Evolutionary conservation across 164 flowering plant genomes (phyloP).

Genomic region (Saururus chinensis): DNA sequence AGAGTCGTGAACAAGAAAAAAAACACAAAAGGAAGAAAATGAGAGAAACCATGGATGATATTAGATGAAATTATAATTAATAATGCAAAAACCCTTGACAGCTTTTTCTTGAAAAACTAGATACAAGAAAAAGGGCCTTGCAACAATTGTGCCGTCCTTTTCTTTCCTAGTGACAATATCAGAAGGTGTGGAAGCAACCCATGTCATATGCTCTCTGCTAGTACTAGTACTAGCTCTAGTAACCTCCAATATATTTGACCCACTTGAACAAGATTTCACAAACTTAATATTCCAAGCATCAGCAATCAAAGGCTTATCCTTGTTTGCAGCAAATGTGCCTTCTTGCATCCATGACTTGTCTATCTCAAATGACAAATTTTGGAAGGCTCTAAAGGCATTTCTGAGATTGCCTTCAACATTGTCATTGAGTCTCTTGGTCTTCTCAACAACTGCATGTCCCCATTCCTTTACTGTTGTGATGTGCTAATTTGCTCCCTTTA

Average conservation of each 20-base stretch:
- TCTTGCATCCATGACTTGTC: slow-evolving; percentile 35
- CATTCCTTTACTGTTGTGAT: not conserved
- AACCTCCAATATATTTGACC: slow-evolving; percentile 55
- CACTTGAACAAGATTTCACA: slow-evolving; percentile 46
- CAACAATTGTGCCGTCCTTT: slow-evolving; percentile 39
- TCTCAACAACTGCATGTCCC: not conserved
- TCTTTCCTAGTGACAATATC: slow-evolving; percentile 60
- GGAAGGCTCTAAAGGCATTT: slow-evolving; percentile 33
- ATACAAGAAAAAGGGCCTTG: slow-evolving; percentile 56
- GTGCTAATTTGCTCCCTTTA: not conserved
- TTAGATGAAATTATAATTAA: not conserved
- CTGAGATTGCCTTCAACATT: not conserved
- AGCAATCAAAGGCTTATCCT: slow-evolving; percentile 35
- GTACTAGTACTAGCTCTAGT: slow-evolving; percentile 43
- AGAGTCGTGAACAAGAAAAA: not conserved
- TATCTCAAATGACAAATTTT: slow-evolving; percentile 57
- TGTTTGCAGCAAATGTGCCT: slow-evolving; percentile 14
- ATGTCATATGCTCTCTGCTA: slow-evolving; percentile 59
- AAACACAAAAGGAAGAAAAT: no score
- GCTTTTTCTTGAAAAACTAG: slow-evolving; percentile 68
- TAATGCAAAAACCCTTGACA: slow-evolving; percentile 34
- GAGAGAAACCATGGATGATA: no score
- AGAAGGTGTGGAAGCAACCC: slow-evolving; percentile 70
- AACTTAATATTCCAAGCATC: slow-evolving; percentile 74
- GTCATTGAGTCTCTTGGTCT: slow-evolving; percentile 5